Evolutionary conservation across 2,329 filamentous ascomycete genomes (phyloP), one percentile per base, ranked within the genome.

Genomic region (Thelonectria blattea): DNA sequence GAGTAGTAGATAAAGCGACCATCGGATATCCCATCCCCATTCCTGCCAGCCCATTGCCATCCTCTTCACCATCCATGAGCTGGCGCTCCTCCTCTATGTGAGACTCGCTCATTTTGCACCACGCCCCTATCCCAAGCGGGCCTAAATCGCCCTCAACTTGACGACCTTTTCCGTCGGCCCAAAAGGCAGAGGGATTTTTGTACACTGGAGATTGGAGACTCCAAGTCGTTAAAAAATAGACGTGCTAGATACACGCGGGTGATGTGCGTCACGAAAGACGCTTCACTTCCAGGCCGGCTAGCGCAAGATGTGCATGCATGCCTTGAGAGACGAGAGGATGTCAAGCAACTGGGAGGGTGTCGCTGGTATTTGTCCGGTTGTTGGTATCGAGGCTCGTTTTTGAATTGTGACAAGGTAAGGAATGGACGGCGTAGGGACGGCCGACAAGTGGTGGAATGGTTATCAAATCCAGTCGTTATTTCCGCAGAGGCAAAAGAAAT

Each of bases 391-490:
- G 60, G 59, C 50, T 61, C 65, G 64, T 68, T 53, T 61, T 68
- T 60, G 52, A 70, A 68, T 64, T 65, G 62, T 68, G 69, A 65
- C 64, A 65, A 55, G 67, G 47, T 68, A 78, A 78, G 71, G 77
- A 79, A 71, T 71, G 77, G 74, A 79, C 71, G 74, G 76, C 73
- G 71, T 74, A 77, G 71, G 71, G 72, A 63, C 56, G 63, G 68
- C 61, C 65, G 63, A 64, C 58, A 64, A 64, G 58, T 62, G 63
- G 51, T 67, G 60, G 67, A 68, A 66, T 66, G 65, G 65, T 68
- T 62, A 66, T 72, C 62, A 71, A 68, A 65, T 70, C 69, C 67
- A 71, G 69, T 71, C 69, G 69, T 71, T 65, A 71, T 70, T 66
- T 68, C 65, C 63, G 63, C 64, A 63, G 56, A 71, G 65, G 65